Evolutionary conservation across 1,284 basidiomycete genomes (phyloP), one percentile per base, ranked within the genome.

Genomic region (Schizophyllum commune): DNA sequence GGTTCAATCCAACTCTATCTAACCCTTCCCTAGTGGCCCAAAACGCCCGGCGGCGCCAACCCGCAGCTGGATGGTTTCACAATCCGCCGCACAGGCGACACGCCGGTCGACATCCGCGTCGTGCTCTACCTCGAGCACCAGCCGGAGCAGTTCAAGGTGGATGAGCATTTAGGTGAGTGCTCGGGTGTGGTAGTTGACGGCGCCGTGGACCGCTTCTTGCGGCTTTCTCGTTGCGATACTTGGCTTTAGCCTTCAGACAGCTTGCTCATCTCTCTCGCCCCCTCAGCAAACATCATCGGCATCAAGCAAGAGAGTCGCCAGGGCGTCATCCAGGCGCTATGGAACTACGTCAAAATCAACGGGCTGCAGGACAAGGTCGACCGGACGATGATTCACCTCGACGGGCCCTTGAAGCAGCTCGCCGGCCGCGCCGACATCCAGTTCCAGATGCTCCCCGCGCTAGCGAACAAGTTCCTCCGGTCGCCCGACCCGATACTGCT

Each of bases 301-400:
- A 80, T 96, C 68, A 89, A 89, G 65, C 92, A 98, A 71, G 94
- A 93, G 51, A 94, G 92, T 51, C 83, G 93, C 22, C 78, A 89
- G 11, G 92, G 89, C 11, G 84, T 94, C 19, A 83, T 98, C 52
- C 87, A 92, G 62, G 85, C 91, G 0, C 73, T 98, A 9, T 98
- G 96, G 96, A 91, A 89, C 68, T 95, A 97, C 68, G 91, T 98
- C 75, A 96, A 96, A 73, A 77, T 89, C 19, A 82, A 91, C 64
- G 86, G 88, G 21, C 79, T 98, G 19, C 92, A 97, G 73, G 94
- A 98, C 73, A 95, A 96, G 70, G 85, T 88, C 0, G 94, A 98
- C 73, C 83, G 89, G 61, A 84, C 90, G 56, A 75, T 88, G 59
- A 85, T 98, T 63, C 84, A 86, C 53, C 82, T 89, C 1, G 91